Conservation (phyloP, 768 basidiomycete genomes). For the Neoboletus magnificus region DNA sequence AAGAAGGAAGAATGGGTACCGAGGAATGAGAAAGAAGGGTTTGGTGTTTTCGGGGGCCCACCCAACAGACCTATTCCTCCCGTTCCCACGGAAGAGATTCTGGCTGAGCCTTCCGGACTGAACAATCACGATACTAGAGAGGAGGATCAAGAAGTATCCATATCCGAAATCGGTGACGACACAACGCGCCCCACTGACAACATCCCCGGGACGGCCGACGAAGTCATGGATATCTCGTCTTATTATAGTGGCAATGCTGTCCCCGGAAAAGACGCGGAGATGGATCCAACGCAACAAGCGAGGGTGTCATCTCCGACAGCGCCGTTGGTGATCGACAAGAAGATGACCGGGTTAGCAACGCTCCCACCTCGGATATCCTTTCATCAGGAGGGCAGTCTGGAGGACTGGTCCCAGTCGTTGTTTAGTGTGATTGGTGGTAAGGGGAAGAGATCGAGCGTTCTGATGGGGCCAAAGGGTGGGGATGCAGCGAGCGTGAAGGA, state of each 20-base stretch:
- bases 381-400: slow-evolving; percentile 46
- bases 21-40: slow-evolving; percentile 20
- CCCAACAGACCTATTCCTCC: slow-evolving; percentile 20
- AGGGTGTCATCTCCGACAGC: slow-evolving; percentile 22
- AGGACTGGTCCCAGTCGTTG: slow-evolving; percentile 53
- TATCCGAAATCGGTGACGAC: not conserved
- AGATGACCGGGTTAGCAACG: slow-evolving; percentile 13
- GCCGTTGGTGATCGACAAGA: slow-evolving; percentile 33
- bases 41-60: not conserved
- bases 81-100: not conserved
- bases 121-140: not conserved
- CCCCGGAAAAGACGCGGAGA: slow-evolving; percentile 5
- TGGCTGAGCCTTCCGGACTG: slow-evolving; percentile 7
- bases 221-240: slow-evolving; percentile 29
- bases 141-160: not conserved
- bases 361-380: slow-evolving; percentile 55
- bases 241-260: slow-evolving; percentile 10
- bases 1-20: not conserved
- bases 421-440: slow-evolving; percentile 47
- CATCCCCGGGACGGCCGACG: slow-evolving; percentile 26
- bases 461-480: not conserved
- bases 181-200: not conserved
- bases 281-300: slow-evolving; percentile 4
- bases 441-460: slow-evolving; percentile 14
- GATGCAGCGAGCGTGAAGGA: slow-evolving; percentile 6